Percentiles rank a stretch among this genome's conserved stretches.
Conservation (phyloP, 2,329 filamentous ascomycete genomes). For the Pseudogymnoascus sp. region DNA sequence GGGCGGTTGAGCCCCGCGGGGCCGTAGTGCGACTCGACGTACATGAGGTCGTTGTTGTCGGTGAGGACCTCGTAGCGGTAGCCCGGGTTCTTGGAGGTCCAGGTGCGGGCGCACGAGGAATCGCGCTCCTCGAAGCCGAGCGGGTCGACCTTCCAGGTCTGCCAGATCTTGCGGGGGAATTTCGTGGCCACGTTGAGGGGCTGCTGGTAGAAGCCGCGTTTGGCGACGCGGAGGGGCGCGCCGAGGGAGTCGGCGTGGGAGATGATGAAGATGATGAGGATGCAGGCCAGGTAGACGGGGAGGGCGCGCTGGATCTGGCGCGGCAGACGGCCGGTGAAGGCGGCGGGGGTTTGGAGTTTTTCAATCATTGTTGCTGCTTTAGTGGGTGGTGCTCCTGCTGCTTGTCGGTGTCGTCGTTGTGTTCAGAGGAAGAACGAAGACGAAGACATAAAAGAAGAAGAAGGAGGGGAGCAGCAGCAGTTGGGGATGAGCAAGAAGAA, state of each 20-base stretch:
- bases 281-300: conserved; percentile 20
- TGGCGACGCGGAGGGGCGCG: conserved; percentile 8
- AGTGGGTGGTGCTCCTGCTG: neutral
- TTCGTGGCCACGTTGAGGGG: conserved; percentile 15
- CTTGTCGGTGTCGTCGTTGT: neutral
- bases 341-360: neutral
- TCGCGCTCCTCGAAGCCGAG: conserved; percentile 58
- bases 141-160: conserved; percentile 66
- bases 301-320: conserved; percentile 21
- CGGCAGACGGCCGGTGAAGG: conserved; percentile 7
- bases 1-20: conserved; percentile 55
- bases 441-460: neutral
- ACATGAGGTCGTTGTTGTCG: conserved; percentile 57
- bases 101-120: conserved; percentile 50
- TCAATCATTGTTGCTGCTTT: neutral
- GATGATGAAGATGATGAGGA: conserved; percentile 20
- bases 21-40: conserved; percentile 61
- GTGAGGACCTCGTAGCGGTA: conserved; percentile 45
- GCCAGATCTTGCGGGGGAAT: conserved; percentile 66
- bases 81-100: conserved; percentile 56
- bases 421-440: neutral
- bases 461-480: conserved; percentile 8
- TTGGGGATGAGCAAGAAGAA: neutral
- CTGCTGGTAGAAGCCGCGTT: neutral
- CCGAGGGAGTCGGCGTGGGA: conserved; percentile 15